Percentiles rank a stretch among this genome's conserved stretches.
phyloP scores from a whole-genome alignment of 1,284 basidiomycete species.

The Ustilago esculenta region DNA sequence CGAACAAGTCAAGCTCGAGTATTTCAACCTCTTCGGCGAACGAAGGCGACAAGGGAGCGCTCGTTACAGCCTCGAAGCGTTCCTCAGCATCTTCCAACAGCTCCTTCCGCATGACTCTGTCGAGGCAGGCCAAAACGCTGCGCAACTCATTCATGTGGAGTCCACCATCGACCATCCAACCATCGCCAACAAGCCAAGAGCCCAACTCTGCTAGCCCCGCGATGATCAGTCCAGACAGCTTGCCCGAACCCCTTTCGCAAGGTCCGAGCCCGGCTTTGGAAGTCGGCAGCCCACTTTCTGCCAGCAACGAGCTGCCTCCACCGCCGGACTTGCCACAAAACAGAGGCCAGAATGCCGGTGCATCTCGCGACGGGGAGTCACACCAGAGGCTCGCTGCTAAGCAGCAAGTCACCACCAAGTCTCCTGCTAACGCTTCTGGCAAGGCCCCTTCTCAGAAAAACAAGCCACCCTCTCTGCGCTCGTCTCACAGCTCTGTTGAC shows the following conservation, averaged over 20 bases:
- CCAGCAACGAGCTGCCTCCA: background rate
- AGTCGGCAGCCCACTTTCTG: constrained; percentile 2
- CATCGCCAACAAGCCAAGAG: background rate
- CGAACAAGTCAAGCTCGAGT: constrained; percentile 29
- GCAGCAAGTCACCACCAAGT: background rate
- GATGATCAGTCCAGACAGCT: background rate
- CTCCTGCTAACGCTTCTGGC: background rate
- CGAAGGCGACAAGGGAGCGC: constrained; percentile 11
- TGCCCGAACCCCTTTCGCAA: constrained; percentile 12
- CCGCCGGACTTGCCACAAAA: background rate
- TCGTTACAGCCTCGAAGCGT: constrained; percentile 19
- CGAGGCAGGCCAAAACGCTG: constrained; percentile 33
- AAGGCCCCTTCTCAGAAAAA: background rate
- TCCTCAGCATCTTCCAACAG: constrained; percentile 27
- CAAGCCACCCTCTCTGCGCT: background rate
- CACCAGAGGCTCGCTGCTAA: background rate
- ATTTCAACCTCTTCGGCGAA: constrained; percentile 17
- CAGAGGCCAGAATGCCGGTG: background rate
- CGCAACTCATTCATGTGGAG: constrained; percentile 37
- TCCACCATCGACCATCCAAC: background rate
- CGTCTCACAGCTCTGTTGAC: constrained; percentile 2
- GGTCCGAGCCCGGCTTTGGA: constrained; percentile 11
- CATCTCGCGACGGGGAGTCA: background rate
- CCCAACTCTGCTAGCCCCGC: background rate
- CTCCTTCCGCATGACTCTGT: constrained; percentile 37